Percentiles rank a stretch among this genome's conserved stretches.
Evolutionary conservation across 805 yeast species (phyloP).

Genomic region (Sungouiella blattae): DNA sequence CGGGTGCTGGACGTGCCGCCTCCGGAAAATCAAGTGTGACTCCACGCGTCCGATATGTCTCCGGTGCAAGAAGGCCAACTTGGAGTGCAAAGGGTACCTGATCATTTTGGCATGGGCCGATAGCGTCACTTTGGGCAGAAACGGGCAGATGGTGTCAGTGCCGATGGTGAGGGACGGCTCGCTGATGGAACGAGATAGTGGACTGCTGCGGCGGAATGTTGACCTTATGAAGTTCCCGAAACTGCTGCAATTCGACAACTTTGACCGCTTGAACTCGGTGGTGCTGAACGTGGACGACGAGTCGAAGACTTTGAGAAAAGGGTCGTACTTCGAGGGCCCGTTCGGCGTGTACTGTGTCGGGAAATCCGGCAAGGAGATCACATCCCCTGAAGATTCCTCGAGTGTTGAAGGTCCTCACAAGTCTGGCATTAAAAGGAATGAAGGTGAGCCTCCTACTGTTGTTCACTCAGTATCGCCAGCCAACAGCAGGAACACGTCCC

Average conservation of each 20-base stretch:
- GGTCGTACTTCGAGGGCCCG: slow-evolving; percentile 21
- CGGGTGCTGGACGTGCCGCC: slow-evolving; percentile 57
- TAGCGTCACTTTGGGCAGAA: slow-evolving; percentile 29
- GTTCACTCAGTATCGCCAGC: not conserved
- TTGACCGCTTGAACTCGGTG: slow-evolving; percentile 34
- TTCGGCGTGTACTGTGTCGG: slow-evolving; percentile 5
- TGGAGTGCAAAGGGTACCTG: slow-evolving; percentile 48
- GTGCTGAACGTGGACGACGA: slow-evolving; percentile 31
- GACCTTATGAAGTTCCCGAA: slow-evolving; percentile 41
- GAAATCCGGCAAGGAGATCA: not conserved
- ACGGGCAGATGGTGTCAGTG: slow-evolving; percentile 17
- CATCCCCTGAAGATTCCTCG: not conserved
- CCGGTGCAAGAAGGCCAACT: slow-evolving; percentile 44
- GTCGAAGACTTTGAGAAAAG: not conserved
- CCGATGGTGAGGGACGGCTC: slow-evolving; percentile 12
- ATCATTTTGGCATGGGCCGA: slow-evolving; percentile 47
- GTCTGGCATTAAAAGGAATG: too few species aligned
- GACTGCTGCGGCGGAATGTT: slow-evolving; percentile 43
- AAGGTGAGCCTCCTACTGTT: not conserved
- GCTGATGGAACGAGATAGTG: slow-evolving; percentile 21
- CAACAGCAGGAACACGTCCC: not conserved
- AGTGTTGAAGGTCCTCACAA: not conserved
- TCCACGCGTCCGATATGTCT: slow-evolving; percentile 42
- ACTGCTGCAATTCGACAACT: slow-evolving; percentile 31
- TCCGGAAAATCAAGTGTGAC: slow-evolving; percentile 53